Conservation (phyloP, 768 basidiomycete genomes). For the Kwoniella dejecticola region DNA sequence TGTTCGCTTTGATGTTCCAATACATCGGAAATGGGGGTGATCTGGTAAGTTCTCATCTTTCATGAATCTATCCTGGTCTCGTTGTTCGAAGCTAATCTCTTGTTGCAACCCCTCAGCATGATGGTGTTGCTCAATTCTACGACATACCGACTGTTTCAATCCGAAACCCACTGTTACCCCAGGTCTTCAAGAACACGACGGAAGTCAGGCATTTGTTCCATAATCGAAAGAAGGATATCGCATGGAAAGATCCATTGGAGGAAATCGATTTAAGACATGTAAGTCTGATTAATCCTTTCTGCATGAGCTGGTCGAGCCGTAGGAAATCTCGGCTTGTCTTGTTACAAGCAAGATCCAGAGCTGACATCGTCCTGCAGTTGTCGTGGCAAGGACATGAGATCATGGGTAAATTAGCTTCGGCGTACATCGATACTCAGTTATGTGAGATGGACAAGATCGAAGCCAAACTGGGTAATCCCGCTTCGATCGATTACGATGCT, state of each 20-base stretch:
- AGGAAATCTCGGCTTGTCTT: too few species aligned
- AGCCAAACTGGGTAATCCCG: constrained; percentile 6
- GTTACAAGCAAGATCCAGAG: too few species aligned
- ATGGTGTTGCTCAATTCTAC: constrained; percentile 52
- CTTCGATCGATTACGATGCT: constrained; percentile 17
- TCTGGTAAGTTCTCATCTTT: too few species aligned
- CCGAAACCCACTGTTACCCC: constrained; percentile 46
- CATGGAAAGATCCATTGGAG: constrained; percentile 21
- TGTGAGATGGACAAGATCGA: constrained; percentile 41
- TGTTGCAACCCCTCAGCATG: constrained; percentile 32
- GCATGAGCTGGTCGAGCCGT: too few species aligned
- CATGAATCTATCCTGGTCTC: constrained; percentile 13
- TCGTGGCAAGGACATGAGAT: constrained; percentile 32
- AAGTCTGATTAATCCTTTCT: too few species aligned
- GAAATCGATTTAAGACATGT: constrained; percentile 51
- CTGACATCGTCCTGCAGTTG: constrained; percentile 13
- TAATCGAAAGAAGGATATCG: constrained; percentile 8
- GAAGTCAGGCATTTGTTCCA: constrained; percentile 32
- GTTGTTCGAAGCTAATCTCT: neutral
- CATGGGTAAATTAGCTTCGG: constrained; percentile 30
- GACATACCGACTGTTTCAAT: constrained; percentile 49
- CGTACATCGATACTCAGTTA: constrained; percentile 39
- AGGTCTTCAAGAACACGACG: constrained; percentile 33
- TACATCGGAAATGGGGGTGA: constrained; percentile 27
- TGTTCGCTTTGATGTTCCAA: constrained; percentile 31